Percentiles rank a stretch among this genome's conserved stretches.
phyloP scores from a whole-genome alignment of 2,329 filamentous ascomycete genomes.

The Dothideomycetes sp. region DNA sequence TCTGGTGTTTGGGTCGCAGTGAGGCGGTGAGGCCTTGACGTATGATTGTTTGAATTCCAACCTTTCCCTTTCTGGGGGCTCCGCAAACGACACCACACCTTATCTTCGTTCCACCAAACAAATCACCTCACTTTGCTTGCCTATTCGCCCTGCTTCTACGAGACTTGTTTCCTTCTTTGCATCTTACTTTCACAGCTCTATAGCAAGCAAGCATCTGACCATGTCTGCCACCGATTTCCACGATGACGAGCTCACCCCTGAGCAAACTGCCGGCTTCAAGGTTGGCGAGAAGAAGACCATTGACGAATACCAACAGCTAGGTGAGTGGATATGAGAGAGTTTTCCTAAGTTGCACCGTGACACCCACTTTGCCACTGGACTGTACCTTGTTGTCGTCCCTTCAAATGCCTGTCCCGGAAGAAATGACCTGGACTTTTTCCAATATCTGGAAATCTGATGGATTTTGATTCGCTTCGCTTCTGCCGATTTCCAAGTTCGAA shows the following conservation, averaged over 20 bases:
- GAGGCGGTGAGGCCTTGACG: constrained; percentile 8
- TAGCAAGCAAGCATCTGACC: constrained; percentile 13
- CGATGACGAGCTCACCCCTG: constrained; percentile 74
- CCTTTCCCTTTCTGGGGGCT: constrained; percentile 6
- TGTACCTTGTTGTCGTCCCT: too few relatives aligned
- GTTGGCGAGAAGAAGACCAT: constrained; percentile 97
- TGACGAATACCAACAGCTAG: constrained; percentile 87
- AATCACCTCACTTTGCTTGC: constrained; percentile 3
- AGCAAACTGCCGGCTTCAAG: constrained; percentile 93
- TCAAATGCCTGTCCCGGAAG: too few relatives aligned
- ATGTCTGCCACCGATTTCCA: constrained; percentile 29
- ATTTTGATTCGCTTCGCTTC: too few relatives aligned
- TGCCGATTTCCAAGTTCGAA: too few relatives aligned
- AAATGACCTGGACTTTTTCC: too few relatives aligned
- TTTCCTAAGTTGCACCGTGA: too few relatives aligned
- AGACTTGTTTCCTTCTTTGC: not conserved
- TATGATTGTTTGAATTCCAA: constrained; percentile 7
- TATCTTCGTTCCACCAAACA: not conserved
- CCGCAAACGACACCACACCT: constrained; percentile 5
- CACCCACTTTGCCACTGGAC: too few relatives aligned
- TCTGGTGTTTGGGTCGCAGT: too few relatives aligned
- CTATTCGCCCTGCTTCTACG: not conserved
- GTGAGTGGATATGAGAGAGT: constrained; percentile 18
- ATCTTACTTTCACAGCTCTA: not conserved
- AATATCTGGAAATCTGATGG: too few relatives aligned